Evolutionary conservation across 2,329 filamentous ascomycete genomes (phyloP).

Genomic region (Fusarium beomiforme): DNA sequence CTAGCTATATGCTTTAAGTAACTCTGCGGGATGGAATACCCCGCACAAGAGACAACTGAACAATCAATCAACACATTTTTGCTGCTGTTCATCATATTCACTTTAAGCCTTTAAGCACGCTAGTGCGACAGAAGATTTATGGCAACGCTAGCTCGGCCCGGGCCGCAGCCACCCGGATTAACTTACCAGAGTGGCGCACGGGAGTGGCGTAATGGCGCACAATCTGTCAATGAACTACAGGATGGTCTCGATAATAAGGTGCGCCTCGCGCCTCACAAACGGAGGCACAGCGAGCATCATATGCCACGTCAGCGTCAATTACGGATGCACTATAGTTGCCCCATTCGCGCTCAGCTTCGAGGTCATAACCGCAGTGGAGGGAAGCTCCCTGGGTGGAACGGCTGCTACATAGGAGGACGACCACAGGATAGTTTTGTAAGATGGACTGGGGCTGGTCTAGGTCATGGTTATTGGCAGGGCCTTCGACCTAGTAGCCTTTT

Average conservation of each 20-base stretch:
- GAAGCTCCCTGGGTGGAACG: not conserved
- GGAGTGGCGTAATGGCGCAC: too few species aligned
- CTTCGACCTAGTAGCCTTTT: not conserved
- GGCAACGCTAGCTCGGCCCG: too few species aligned
- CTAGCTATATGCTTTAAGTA: too few species aligned
- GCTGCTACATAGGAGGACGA: not conserved
- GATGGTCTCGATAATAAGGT: not conserved
- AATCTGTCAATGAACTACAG: not conserved
- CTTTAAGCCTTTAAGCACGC: too few species aligned
- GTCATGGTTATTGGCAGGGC: not conserved
- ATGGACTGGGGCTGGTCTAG: not conserved
- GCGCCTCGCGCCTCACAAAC: not conserved
- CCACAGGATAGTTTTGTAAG: not conserved
- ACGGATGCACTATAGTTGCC: not conserved
- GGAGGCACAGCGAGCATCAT: not conserved
- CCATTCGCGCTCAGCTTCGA: not conserved
- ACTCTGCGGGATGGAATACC: too few species aligned
- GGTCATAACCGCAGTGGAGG: not conserved
- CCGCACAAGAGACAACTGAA: too few species aligned
- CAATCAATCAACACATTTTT: too few species aligned
- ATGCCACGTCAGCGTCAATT: not conserved
- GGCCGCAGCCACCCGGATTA: too few species aligned
- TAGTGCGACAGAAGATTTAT: too few species aligned
- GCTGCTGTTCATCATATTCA: too few species aligned
- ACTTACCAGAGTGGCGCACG: too few species aligned